A percentile compares a stretch with the other conserved stretches of the same genome.
These are phyloP conservation scores for Novymonas esmeraldas DNA, from an alignment of 208 protist genomes.

Conservation along the genomic window DNA sequence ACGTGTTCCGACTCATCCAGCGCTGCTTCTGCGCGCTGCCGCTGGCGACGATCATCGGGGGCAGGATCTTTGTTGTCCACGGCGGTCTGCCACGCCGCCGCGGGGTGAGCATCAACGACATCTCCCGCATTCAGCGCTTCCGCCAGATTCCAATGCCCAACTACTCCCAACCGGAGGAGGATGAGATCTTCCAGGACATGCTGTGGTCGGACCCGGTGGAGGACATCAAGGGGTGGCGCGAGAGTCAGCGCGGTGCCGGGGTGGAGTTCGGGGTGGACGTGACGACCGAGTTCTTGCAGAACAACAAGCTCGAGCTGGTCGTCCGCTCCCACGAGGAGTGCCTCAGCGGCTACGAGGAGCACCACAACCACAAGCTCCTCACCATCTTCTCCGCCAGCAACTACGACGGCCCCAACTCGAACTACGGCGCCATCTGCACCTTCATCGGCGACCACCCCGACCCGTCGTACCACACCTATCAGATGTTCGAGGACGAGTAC, in stretches of 20 bases:
- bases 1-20: conserved; percentile 87
- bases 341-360: conserved; percentile 93
- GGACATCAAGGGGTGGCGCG: conserved; percentile 68
- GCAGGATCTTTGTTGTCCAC: conserved; percentile 88
- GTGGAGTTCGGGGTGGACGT: conserved; percentile 95
- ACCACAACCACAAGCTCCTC: conserved; percentile 92
- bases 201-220: conserved; percentile 96
- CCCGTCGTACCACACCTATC: conserved; percentile 77
- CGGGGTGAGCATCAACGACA: conserved; percentile 79
- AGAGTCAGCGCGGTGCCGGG: conserved; percentile 94
- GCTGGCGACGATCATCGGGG: conserved; percentile 77
- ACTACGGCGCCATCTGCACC: conserved; percentile 77
- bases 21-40: conserved; percentile 90
- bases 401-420: conserved; percentile 95
- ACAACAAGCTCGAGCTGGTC: conserved; percentile 94
- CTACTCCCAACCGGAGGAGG: conserved; percentile 88
- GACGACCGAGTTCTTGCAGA: conserved; percentile 92
- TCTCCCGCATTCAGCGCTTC: conserved; percentile 87
- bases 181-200: conserved; percentile 96
- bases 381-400: conserved; percentile 99
- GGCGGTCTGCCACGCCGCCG: conserved; percentile 81
- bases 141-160: conserved; percentile 88
- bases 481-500: conserved; percentile 79
- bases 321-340: conserved; percentile 97
- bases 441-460: conserved; percentile 78